A percentile compares a stretch with the other conserved stretches of the same genome.
Evolutionary conservation across 2,329 filamentous ascomycete species (phyloP).

Genomic region (Exophiala phaeomuriformis): DNA sequence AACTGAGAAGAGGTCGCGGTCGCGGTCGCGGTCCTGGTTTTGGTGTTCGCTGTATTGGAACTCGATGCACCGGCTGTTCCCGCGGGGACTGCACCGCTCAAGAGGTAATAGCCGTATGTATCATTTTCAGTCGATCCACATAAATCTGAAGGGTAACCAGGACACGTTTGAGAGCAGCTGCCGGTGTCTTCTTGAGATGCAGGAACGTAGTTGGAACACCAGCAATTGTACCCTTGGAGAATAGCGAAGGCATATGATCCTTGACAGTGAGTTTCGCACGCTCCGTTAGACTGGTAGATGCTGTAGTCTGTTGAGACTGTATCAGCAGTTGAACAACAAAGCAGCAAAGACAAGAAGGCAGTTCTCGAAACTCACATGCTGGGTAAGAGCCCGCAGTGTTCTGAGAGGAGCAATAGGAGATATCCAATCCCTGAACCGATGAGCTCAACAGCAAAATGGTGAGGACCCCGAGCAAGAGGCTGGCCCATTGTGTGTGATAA

Average conservation of each 20-base stretch:
- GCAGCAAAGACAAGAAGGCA: background rate
- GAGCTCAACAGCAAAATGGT: conserved; percentile 7
- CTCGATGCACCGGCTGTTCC: conserved; percentile 20
- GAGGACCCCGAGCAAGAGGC: conserved; percentile 1
- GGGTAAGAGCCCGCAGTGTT: conserved; percentile 39
- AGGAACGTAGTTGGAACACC: conserved; percentile 44
- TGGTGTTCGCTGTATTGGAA: background rate
- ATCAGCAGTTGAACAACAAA: conserved; percentile 9
- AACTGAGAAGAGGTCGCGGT: conserved; percentile 27
- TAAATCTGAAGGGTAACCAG: conserved; percentile 42
- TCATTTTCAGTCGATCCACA: conserved; percentile 38
- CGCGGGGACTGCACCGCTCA: conserved; percentile 25
- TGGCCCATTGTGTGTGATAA: conserved; percentile 1
- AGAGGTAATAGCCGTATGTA: conserved; percentile 40
- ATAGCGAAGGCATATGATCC: conserved; percentile 41
- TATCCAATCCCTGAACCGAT: conserved; percentile 21
- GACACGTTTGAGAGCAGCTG: conserved; percentile 38
- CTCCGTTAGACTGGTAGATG: conserved; percentile 42
- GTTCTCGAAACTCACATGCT: conserved; percentile 31
- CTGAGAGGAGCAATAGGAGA: conserved; percentile 38
- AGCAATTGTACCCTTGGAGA: conserved; percentile 41
- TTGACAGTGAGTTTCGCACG: conserved; percentile 36
- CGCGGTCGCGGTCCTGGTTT: conserved; percentile 1
- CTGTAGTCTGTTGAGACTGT: conserved; percentile 30
- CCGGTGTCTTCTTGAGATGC: conserved; percentile 31